phyloP scores from a whole-genome alignment of 2,329 filamentous ascomycete genomes.

The Ascochyta pisi region DNA sequence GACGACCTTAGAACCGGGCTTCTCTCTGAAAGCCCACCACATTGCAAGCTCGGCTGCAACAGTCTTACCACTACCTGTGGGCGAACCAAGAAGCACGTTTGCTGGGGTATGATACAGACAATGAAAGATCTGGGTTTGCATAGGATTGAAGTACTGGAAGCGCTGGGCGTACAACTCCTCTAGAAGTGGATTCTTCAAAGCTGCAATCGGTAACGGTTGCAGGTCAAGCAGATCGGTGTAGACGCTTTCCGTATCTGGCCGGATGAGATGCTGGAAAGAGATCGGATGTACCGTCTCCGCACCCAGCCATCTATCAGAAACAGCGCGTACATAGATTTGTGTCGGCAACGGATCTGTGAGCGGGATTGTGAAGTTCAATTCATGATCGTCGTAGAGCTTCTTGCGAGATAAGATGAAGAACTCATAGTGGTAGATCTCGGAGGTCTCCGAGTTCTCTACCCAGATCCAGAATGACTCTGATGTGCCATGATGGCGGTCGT shows the following conservation, averaged over 20 bases:
- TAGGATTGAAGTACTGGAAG: slow-evolving; percentile 97
- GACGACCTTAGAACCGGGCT: slow-evolving; percentile 94
- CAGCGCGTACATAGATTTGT: slow-evolving; percentile 93
- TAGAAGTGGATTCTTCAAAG: slow-evolving; percentile 83
- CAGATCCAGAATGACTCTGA: slow-evolving; percentile 98
- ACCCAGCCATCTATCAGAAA: slow-evolving; percentile 95
- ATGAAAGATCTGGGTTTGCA: slow-evolving; percentile 99
- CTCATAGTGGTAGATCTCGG: slow-evolving; percentile 97
- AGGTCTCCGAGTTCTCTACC: slow-evolving; percentile 98
- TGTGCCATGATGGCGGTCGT: slow-evolving; percentile 88
- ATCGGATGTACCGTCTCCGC: slow-evolving; percentile 95
- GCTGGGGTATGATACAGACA: slow-evolving; percentile 90
- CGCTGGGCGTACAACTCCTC: slow-evolving; percentile 88
- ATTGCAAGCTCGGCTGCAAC: slow-evolving; percentile 95
- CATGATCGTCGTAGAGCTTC: slow-evolving; percentile 94
- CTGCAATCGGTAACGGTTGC: slow-evolving; percentile 85
- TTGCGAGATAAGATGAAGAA: slow-evolving; percentile 91
- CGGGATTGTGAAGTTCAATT: slow-evolving; percentile 97
- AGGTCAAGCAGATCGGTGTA: slow-evolving; percentile 94
- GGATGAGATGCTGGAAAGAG: slow-evolving; percentile 96
- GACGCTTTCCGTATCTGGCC: slow-evolving; percentile 95
- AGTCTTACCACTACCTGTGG: slow-evolving; percentile 96
- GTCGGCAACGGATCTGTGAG: slow-evolving; percentile 90
- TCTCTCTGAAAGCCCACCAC: slow-evolving; percentile 99
- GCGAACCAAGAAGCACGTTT: slow-evolving; percentile 93